phyloP scores from a whole-genome alignment of 352 stramenopile genomes.

The Globisporangium abappressorium region DNA sequence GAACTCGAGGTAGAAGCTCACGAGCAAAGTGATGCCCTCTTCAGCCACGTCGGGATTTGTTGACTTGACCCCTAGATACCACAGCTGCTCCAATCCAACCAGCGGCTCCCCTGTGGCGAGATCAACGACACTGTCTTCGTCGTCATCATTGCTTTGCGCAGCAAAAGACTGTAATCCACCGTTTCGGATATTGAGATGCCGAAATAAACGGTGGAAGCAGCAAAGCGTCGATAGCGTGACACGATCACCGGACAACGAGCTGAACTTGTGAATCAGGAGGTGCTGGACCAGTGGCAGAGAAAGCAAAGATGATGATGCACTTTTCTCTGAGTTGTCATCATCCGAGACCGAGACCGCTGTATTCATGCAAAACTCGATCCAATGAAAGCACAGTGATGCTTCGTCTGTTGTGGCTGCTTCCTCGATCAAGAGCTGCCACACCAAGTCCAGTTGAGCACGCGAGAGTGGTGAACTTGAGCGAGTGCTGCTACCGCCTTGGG shows the following conservation, averaged over 20 bases:
- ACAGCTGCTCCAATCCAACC: constrained; percentile 50
- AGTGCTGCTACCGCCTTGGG: not conserved
- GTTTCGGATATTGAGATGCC: constrained; percentile 42
- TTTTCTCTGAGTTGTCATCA: not conserved
- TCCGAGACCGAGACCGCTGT: constrained; percentile 16
- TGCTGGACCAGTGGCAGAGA: constrained; percentile 24
- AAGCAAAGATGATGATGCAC: constrained; percentile 20
- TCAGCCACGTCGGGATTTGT: constrained; percentile 46
- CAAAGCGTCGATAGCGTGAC: constrained; percentile 49
- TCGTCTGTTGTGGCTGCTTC: constrained; percentile 38
- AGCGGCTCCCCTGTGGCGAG: constrained; percentile 40
- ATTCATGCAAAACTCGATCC: constrained; percentile 66
- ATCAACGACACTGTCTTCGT: constrained; percentile 22
- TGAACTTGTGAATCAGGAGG: constrained; percentile 47
- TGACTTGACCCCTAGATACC: constrained; percentile 50
- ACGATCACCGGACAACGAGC: constrained; percentile 21
- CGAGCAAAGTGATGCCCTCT: constrained; percentile 58
- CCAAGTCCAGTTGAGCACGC: constrained; percentile 23
- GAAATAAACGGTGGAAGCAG: constrained; percentile 76
- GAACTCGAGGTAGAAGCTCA: constrained; percentile 58
- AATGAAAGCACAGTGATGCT: constrained; percentile 65
- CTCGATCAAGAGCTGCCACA: constrained; percentile 51
- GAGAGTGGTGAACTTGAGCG: constrained; percentile 16
- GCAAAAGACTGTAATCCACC: constrained; percentile 37
- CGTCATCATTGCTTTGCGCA: not conserved